Percentiles rank a stretch among this genome's conserved stretches.
phyloP scores from a whole-genome alignment of 176 grass and related monocot genomes.

The Urochloa ruziziensis region DNA sequence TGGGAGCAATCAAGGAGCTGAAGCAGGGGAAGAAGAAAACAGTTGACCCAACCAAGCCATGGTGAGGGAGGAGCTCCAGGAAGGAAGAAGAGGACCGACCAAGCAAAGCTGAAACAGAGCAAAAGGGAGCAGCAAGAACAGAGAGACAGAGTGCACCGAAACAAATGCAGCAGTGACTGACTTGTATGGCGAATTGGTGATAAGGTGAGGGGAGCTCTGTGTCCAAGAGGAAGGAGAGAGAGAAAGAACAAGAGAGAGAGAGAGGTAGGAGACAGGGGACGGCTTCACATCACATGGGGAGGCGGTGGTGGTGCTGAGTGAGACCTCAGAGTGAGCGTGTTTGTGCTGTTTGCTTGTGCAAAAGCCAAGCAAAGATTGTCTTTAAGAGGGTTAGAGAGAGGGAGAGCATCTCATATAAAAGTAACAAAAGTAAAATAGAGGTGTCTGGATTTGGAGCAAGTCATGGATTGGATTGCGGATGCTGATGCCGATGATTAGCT shows the following conservation, averaged over 20 bases:
- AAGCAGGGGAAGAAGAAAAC: neutral
- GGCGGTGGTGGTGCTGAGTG: constrained; percentile 14
- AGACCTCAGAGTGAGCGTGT: neutral
- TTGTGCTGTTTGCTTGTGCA: constrained; percentile 28
- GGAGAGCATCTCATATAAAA: neutral
- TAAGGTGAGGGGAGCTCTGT: constrained; percentile 32
- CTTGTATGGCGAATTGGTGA: constrained; percentile 28
- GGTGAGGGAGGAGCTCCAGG: neutral
- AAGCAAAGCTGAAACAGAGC: neutral
- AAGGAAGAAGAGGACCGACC: neutral
- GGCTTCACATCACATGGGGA: constrained; percentile 55
- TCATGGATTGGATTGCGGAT: constrained; percentile 12
- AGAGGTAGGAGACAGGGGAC: neutral
- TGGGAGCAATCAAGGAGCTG: constrained; percentile 37
- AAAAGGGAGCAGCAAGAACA: neutral
- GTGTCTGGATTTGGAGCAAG: constrained; percentile 8
- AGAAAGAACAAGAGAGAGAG: neutral
- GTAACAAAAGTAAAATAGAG: neutral
- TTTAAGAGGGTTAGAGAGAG: neutral
- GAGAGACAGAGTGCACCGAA: constrained; percentile 15
- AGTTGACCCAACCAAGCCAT: constrained; percentile 13
- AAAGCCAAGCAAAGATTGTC: constrained; percentile 34
- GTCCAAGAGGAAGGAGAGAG: constrained; percentile 15
- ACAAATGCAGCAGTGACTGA: constrained; percentile 34
- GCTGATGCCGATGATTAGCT: neutral